These are phyloP conservation scores for Parmelia sp. DNA, from an alignment of 495 filamentous ascomycete genomes.

Conservation along the genomic window DNA sequence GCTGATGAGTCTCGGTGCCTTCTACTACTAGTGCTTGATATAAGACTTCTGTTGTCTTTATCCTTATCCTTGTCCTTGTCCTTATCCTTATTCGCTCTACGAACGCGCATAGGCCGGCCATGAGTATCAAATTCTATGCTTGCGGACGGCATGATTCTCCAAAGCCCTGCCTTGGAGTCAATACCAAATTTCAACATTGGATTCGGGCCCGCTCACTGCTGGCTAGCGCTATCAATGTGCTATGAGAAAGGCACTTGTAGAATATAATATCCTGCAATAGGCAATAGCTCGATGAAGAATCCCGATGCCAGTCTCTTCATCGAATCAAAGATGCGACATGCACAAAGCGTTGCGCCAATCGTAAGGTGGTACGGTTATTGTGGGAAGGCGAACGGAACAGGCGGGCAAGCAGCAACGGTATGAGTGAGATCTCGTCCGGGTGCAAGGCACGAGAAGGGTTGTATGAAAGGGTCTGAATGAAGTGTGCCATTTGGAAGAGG, in stretches of 20 bases:
- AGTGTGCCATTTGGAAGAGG: slow-evolving; percentile 9
- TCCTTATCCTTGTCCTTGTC: slow-evolving; percentile 24
- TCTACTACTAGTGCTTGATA: slow-evolving; percentile 23
- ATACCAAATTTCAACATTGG: slow-evolving; percentile 5
- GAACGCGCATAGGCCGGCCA: slow-evolving; percentile 14
- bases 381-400: not conserved
- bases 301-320: slow-evolving; percentile 3
- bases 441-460: slow-evolving; percentile 6
- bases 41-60: slow-evolving; percentile 19
- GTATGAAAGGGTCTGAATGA: slow-evolving; percentile 6
- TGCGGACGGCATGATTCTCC: slow-evolving; percentile 21
- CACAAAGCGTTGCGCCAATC: slow-evolving; percentile 7
- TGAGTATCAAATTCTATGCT: slow-evolving; percentile 16
- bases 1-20: slow-evolving; percentile 24
- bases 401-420: not conserved
- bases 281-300: not conserved
- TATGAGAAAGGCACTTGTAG: not conserved
- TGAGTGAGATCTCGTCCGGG: not conserved
- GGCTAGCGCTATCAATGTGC: not conserved
- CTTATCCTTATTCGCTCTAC: slow-evolving; percentile 19
- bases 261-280: not conserved
- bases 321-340: not conserved
- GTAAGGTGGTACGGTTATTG: slow-evolving; percentile 3
- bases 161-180: slow-evolving; percentile 6
- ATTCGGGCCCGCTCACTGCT: slow-evolving; percentile 1